Percentiles rank a stretch among this genome's conserved stretches.
Conservation (phyloP, 2,329 filamentous ascomycete species). For the Sclerotinia subarctica region DNA sequence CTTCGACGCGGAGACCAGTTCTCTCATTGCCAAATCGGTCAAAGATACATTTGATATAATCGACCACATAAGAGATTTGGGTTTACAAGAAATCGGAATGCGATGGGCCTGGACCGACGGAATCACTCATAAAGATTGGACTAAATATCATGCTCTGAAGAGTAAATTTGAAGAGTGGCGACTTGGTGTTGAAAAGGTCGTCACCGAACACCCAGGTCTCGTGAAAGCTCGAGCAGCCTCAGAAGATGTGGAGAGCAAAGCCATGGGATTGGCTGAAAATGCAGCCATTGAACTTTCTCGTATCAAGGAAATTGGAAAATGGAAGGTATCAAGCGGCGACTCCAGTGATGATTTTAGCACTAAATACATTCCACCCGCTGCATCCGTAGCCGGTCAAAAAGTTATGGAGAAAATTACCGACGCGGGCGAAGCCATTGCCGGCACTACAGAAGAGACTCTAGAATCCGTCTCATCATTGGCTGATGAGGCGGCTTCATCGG, state of each 20-base stretch:
- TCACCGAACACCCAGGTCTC: constrained; percentile 70
- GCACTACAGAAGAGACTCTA: constrained; percentile 32
- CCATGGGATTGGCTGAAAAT: constrained; percentile 74
- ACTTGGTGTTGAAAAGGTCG: constrained; percentile 72
- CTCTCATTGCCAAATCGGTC: constrained; percentile 55
- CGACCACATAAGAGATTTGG: constrained; percentile 64
- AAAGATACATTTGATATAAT: constrained; percentile 65
- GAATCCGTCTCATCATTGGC: constrained; percentile 34
- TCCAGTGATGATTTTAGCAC: constrained; percentile 74
- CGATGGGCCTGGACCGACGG: constrained; percentile 92
- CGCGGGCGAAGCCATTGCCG: constrained; percentile 30
- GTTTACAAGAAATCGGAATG: constrained; percentile 71
- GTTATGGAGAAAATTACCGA: constrained; percentile 34
- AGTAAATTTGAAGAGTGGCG: constrained; percentile 82
- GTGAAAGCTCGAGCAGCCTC: constrained; percentile 64
- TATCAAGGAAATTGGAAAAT: constrained; percentile 78
- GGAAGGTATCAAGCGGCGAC: constrained; percentile 78
- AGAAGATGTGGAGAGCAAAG: constrained; percentile 69
- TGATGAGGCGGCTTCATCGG: constrained; percentile 28
- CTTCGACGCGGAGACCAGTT: constrained; percentile 56
- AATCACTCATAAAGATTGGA: constrained; percentile 96
- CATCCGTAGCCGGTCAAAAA: constrained; percentile 44
- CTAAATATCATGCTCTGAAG: constrained; percentile 87
- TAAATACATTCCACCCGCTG: constrained; percentile 58
- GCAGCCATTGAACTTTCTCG: constrained; percentile 76